A percentile compares a stretch with the other conserved stretches of the same genome.
Evolutionary conservation across 2,329 filamentous ascomycete genomes (phyloP).

Genomic region (Lizonia empirigonia): DNA sequence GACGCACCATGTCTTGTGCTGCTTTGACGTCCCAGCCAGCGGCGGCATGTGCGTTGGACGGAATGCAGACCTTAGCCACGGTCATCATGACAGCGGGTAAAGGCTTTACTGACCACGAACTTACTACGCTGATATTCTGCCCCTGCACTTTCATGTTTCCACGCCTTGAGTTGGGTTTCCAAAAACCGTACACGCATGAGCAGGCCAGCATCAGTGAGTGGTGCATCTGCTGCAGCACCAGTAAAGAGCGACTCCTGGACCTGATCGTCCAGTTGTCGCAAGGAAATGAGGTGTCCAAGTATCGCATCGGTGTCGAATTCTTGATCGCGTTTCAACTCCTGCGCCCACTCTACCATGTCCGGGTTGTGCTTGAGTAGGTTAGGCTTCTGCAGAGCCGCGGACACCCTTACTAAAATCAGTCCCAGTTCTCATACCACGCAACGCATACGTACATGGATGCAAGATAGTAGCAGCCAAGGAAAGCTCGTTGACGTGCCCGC

Average conservation of each 20-base stretch:
- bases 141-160: constrained; percentile 23
- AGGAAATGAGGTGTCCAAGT: constrained; percentile 29
- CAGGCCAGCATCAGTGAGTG: constrained; percentile 36
- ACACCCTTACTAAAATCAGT: constrained; percentile 27
- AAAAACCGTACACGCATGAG: constrained; percentile 38
- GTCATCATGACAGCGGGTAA: constrained; percentile 41
- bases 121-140: constrained; percentile 30
- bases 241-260: constrained; percentile 38
- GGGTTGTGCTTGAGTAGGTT: constrained; percentile 39
- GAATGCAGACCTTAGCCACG: constrained; percentile 37
- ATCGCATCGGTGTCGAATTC: constrained; percentile 38
- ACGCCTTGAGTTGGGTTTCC: constrained; percentile 35
- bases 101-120: background rate
- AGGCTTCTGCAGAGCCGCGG: constrained; percentile 38
- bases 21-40: constrained; percentile 41
- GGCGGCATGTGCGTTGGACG: constrained; percentile 27
- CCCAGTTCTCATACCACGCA: no score
- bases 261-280: constrained; percentile 43
- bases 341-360: constrained; percentile 37
- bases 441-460: constrained; percentile 37
- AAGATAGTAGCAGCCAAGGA: constrained; percentile 44
- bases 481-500: constrained; percentile 38
- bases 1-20: constrained; percentile 38
- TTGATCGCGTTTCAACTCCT: constrained; percentile 20
- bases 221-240: constrained; percentile 25